Base-by-base conservation (phyloP, 2,329 filamentous ascomycete genomes). In the Tolypocladium tropicale region DNA sequence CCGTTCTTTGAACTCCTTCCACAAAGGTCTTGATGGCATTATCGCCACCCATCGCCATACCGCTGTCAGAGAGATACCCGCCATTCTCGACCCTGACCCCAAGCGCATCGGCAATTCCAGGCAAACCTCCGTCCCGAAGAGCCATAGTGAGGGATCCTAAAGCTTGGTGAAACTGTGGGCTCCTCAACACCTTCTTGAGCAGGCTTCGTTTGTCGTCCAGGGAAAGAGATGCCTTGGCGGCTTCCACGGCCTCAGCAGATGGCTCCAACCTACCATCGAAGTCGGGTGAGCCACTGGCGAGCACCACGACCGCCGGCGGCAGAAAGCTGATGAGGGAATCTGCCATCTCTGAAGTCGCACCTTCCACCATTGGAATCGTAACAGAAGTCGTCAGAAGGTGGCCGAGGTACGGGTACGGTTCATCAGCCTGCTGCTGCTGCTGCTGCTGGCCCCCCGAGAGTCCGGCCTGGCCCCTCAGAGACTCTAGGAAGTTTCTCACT, bases 1-100 rank as follows among this genome's bases (percentile, higher is more conserved):
- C 87, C 6, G 83, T 85, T 74, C 83, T 86, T 78, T 88, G 94
- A 52, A 96, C 85, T 3, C 93, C 94, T 56, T 95, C 83, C 25
- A 99, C 80, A 72, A 99, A 99, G 4, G 89, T 89, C 74, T 95
- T 87, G 2, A 99, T 85, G 14, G 93, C 93, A 64, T 94, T 87
- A 6, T 88, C 89, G 54, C 92, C 92, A 48, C 92, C 93, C 50
- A 96, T 72, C 2, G 93, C 92, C 76, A 96, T 85, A 53, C 83
- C 87, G 6, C 89, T 86, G 55, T 88, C 85, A 59, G 80, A 80
- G 65, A 95, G 80, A 60, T 89, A 88, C 4, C 93, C 93, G n/a
- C 88, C 88, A 67, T 96, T 90, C 66, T 87, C 81, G 23, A 99
- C 83, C 62, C 84, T 83, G 57, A 97, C 82, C 7, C 85, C 82